Evolutionary conservation across 495 filamentous ascomycete species (phyloP).

Genomic region (Trichoderma reesei): DNA sequence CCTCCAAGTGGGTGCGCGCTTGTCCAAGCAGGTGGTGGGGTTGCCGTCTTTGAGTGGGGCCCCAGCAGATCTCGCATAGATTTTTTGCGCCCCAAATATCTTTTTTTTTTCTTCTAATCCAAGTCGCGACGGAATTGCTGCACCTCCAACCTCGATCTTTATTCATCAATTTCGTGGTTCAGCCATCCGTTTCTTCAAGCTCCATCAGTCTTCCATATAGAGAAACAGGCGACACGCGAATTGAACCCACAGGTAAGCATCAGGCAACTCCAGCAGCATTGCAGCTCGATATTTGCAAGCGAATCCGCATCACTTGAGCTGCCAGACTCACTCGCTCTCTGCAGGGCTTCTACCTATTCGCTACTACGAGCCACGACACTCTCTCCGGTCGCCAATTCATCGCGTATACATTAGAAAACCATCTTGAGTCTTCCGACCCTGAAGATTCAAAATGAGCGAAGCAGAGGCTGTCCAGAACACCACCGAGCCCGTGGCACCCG

Average conservation of each 20-base stretch:
- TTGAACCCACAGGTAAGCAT: not conserved
- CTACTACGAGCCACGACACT: not conserved
- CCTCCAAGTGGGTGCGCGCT: not conserved
- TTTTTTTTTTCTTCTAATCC: not conserved
- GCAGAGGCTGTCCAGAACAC: conserved; percentile 18
- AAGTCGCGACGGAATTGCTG: not conserved
- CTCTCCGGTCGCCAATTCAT: not conserved
- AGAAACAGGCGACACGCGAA: not conserved
- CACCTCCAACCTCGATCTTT: not conserved
- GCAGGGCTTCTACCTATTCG: not conserved
- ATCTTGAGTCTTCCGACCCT: not conserved
- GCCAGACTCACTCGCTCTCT: not conserved
- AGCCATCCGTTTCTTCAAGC: not conserved
- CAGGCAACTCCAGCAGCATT: not conserved
- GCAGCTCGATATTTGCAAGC: not conserved
- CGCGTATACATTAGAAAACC: not conserved
- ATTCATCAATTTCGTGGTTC: not conserved
- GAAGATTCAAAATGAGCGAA: conserved; percentile 19
- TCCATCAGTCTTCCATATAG: not conserved
- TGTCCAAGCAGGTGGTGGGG: not conserved
- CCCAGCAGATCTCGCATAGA: not conserved
- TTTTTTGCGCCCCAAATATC: conserved; percentile 4
- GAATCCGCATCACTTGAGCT: not conserved
- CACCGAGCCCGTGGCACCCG: conserved; percentile 15
- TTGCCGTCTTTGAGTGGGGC: conserved; percentile 3